Percentiles rank a stretch among this genome's conserved stretches.
Evolutionary conservation across 2,329 filamentous ascomycete genomes (phyloP).

Genomic region (Aspergillus tamarii): DNA sequence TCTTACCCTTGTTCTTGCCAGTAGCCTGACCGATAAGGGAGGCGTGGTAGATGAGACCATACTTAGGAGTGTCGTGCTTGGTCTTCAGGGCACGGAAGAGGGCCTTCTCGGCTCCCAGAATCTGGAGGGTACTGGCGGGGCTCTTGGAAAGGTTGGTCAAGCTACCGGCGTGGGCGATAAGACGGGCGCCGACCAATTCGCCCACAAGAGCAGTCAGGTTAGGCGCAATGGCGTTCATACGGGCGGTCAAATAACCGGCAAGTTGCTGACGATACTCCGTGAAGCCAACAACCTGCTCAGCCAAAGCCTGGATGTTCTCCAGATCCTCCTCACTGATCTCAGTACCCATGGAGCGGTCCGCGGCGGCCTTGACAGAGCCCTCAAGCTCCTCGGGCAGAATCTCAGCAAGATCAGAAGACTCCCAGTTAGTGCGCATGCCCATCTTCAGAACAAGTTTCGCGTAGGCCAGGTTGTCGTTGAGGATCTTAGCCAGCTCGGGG

Average conservation of each 20-base stretch:
- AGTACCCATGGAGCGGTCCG: constrained; percentile 97
- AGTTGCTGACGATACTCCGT: constrained; percentile 88
- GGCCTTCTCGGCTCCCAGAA: constrained; percentile 97
- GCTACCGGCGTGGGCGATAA: constrained; percentile 93
- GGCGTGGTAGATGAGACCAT: constrained; percentile 90
- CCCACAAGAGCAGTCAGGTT: constrained; percentile 93
- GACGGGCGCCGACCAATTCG: constrained; percentile 87
- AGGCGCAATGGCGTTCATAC: constrained; percentile 96
- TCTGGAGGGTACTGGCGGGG: constrained; percentile 94
- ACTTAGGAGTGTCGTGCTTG: constrained; percentile 98
- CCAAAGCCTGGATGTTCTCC: constrained; percentile 87
- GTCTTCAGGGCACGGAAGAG: constrained; percentile 98
- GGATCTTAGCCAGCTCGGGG: constrained; percentile 94
- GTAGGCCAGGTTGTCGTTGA: constrained; percentile 96
- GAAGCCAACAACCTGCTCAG: constrained; percentile 90
- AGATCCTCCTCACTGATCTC: constrained; percentile 93
- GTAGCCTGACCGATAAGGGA: constrained; percentile 95
- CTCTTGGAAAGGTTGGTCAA: constrained; percentile 94
- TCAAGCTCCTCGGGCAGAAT: constrained; percentile 96
- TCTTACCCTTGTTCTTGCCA: constrained; percentile 99
- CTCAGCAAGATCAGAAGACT: constrained; percentile 77
- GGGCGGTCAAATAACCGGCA: constrained; percentile 82
- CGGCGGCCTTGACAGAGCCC: constrained; percentile 84
- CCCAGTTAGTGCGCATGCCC: constrained; percentile 83
- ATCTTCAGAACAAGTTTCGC: constrained; percentile 84